Percentiles rank a stretch among this genome's conserved stretches.
These are phyloP conservation scores for Clonostachys chloroleuca DNA, from an alignment of 2,329 filamentous ascomycete genomes.

Conservation along the genomic window DNA sequence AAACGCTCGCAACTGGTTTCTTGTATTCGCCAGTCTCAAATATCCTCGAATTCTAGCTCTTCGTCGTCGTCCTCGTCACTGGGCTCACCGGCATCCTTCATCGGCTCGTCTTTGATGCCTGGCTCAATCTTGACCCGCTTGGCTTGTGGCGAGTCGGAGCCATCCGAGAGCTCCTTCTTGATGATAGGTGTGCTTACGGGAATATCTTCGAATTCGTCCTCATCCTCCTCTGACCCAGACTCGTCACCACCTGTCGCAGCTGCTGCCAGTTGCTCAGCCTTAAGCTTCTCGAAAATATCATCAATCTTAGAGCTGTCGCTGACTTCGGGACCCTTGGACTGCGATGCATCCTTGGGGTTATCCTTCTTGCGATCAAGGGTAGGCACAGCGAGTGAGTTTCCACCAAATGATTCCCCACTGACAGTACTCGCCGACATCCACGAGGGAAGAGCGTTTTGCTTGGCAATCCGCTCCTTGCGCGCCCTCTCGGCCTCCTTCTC, in stretches of 20 bases:
- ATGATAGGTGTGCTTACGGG: conserved; percentile 24
- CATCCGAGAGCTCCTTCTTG: conserved; percentile 26
- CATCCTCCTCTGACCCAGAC: conserved; percentile 11
- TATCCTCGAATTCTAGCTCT: conserved; percentile 57
- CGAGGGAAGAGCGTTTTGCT: conserved; percentile 64
- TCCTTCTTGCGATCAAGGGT: conserved; percentile 26
- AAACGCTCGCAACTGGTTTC: too few relatives aligned
- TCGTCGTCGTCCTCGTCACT: conserved; percentile 42
- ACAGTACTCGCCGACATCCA: conserved; percentile 73
- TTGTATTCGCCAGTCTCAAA: conserved; percentile 12
- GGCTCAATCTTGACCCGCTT: conserved; percentile 61
- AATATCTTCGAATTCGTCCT: conserved; percentile 44
- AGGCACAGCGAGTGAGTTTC: conserved; percentile 8
- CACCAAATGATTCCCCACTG: conserved; percentile 53
- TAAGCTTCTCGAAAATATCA: conserved; percentile 63
- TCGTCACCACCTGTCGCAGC: conserved; percentile 8
- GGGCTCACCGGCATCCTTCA: conserved; percentile 13
- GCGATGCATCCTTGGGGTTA: conserved; percentile 34
- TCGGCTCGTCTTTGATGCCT: conserved; percentile 34
- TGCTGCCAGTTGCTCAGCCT: conserved; percentile 46
- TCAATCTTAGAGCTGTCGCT: conserved; percentile 56
- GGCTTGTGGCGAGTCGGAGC: conserved; percentile 36
- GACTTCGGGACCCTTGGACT: conserved; percentile 32
- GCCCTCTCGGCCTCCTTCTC: conserved; percentile 61
- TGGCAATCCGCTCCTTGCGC: conserved; percentile 60